A percentile compares a stretch with the other conserved stretches of the same genome.
These are phyloP conservation scores for Aspergillus funiculosus DNA, from an alignment of 495 filamentous ascomycete genomes.

Conservation along the genomic window DNA sequence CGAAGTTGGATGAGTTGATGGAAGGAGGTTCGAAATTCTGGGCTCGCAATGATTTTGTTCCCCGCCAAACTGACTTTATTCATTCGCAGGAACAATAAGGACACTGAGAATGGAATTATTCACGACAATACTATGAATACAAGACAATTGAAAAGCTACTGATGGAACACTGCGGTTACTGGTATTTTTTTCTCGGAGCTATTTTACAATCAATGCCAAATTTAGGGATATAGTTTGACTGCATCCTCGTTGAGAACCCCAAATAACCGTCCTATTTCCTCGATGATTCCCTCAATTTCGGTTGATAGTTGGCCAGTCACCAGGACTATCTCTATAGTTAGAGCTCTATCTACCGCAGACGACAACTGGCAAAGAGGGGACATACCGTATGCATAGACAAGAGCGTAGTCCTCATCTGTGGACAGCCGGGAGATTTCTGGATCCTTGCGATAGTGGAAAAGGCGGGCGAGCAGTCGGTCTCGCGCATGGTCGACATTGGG, in stretches of 20 bases:
- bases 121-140: conserved; percentile 1
- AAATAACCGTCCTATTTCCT: conserved; percentile 53
- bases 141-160: background rate
- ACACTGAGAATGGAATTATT: conserved; percentile 3
- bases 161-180: background rate
- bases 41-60: conserved; percentile 13
- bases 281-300: conserved; percentile 46
- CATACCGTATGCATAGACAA: conserved; percentile 69
- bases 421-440: conserved; percentile 47
- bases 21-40: conserved; percentile 24
- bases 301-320: conserved; percentile 49
- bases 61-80: conserved; percentile 26
- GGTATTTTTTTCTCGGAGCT: background rate
- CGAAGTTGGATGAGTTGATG: conserved; percentile 16
- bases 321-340: conserved; percentile 31
- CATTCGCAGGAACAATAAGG: conserved; percentile 10
- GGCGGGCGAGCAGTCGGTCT: conserved; percentile 81
- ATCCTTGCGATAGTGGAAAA: conserved; percentile 75
- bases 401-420: conserved; percentile 62
- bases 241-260: conserved; percentile 71
- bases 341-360: background rate
- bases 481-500: conserved; percentile 74
- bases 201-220: background rate
- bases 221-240: conserved; percentile 55
- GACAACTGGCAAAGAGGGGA: conserved; percentile 1